These are phyloP conservation scores for Cryptosporidium muris DNA, from an alignment of 169 alveolate species.

Conservation along the genomic window DNA sequence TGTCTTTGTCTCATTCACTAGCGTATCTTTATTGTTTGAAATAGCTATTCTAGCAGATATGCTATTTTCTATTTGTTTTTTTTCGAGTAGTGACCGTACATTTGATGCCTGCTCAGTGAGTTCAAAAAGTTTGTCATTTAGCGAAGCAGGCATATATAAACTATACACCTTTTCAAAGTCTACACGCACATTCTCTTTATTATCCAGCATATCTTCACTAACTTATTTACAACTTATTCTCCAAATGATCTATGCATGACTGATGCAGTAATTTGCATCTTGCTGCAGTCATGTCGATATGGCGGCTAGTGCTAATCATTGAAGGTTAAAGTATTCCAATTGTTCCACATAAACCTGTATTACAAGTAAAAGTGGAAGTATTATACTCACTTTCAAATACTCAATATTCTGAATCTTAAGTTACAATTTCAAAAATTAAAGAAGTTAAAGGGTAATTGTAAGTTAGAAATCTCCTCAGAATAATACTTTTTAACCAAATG, in stretches of 20 bases:
- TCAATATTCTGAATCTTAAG: too few species aligned
- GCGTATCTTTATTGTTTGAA: constrained; percentile 6
- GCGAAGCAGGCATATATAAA: neutral
- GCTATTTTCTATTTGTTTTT: constrained; percentile 18
- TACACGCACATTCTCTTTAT: constrained; percentile 10
- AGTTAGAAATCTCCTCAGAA: too few species aligned
- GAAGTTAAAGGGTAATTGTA: too few species aligned
- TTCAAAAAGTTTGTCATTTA: constrained; percentile 6
- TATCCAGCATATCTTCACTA: neutral
- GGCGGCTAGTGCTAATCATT: neutral
- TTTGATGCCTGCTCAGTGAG: constrained; percentile 54
- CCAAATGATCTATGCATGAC: too few species aligned
- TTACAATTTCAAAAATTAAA: too few species aligned
- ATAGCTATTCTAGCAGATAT: constrained; percentile 9
- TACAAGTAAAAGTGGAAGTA: neutral
- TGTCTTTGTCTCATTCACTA: constrained; percentile 14
- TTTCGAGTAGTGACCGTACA: constrained; percentile 48
- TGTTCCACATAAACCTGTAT: neutral
- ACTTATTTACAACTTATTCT: too few species aligned
- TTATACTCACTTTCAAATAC: too few species aligned
- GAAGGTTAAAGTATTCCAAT: too few species aligned
- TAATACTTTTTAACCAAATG: too few species aligned
- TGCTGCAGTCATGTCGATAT: constrained; percentile 50
- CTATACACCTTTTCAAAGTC: neutral
- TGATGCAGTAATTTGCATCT: too few species aligned